Conservation (phyloP, 1,284 basidiomycete genomes). For the Rhodotorula sp. region DNA sequence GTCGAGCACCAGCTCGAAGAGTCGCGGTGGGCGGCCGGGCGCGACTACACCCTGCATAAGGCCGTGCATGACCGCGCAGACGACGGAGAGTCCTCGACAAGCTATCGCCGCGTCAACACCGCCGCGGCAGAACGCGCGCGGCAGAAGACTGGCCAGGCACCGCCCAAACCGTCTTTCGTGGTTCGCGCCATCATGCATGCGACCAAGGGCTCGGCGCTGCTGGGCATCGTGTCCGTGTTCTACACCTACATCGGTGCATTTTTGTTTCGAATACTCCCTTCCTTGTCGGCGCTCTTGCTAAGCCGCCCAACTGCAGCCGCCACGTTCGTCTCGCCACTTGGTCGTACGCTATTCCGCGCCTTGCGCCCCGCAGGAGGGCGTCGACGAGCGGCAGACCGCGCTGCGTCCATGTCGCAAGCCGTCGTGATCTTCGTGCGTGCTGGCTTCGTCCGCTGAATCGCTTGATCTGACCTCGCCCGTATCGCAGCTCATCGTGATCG, state of each 20-base stretch:
- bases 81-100: background rate
- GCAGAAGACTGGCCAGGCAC: background rate
- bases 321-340: slow-evolving; percentile 32
- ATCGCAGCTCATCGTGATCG: slow-evolving; percentile 29
- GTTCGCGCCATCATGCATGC: slow-evolving; percentile 19
- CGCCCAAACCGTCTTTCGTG: background rate
- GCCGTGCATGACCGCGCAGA: background rate
- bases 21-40: slow-evolving; percentile 6
- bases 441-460: background rate
- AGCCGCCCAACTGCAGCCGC: slow-evolving; percentile 5
- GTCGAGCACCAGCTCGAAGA: slow-evolving; percentile 31
- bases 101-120: slow-evolving; percentile 5
- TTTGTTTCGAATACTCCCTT: background rate
- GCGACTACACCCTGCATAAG: slow-evolving; percentile 1
- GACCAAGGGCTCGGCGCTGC: slow-evolving; percentile 20
- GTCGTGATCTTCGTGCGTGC: slow-evolving; percentile 26
- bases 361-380: slow-evolving; percentile 18
- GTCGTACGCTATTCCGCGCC: slow-evolving; percentile 24
- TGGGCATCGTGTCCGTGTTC: slow-evolving; percentile 26
- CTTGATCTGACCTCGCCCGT: background rate
- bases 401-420: slow-evolving; percentile 13
- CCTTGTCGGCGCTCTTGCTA: background rate
- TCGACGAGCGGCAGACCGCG: slow-evolving; percentile 10
- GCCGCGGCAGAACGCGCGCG: background rate
- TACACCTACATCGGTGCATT: slow-evolving; percentile 22